Conservation (phyloP, 345 rosid genomes). For the Gossypium ekmanianum region DNA sequence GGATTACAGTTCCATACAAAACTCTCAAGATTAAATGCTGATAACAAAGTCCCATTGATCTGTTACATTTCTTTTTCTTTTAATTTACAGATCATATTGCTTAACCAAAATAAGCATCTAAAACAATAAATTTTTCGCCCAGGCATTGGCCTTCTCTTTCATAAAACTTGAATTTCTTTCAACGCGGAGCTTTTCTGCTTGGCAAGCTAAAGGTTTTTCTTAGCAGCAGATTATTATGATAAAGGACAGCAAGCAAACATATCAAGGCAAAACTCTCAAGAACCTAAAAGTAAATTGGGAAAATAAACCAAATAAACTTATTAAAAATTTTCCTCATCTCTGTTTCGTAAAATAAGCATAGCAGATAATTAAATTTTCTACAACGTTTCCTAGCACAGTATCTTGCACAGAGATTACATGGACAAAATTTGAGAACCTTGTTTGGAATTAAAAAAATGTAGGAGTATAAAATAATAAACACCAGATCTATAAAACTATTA, state of each 20-base stretch:
- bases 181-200: no score
- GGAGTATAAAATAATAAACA: background rate
- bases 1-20: background rate
- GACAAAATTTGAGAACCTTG: background rate
- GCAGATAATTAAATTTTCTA: background rate
- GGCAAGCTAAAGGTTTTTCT: background rate
- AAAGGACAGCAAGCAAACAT: background rate
- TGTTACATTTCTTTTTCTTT: background rate
- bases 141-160: background rate
- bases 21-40: background rate
- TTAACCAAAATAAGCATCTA: background rate
- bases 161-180: background rate
- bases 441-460: background rate
- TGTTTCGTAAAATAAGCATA: background rate
- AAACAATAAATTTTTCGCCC: background rate
- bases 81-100: conserved; percentile 2
- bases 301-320: background rate
- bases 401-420: background rate
- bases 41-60: background rate
- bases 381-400: background rate
- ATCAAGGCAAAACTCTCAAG: background rate
- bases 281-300: background rate
- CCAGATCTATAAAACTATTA: conserved; percentile 18
- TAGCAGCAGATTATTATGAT: background rate
- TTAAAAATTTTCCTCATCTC: background rate